Evolutionary conservation across 2,329 filamentous ascomycete species (phyloP), one percentile per base, ranked within the genome.

Genomic region (Apiospora kogelbergensis): DNA sequence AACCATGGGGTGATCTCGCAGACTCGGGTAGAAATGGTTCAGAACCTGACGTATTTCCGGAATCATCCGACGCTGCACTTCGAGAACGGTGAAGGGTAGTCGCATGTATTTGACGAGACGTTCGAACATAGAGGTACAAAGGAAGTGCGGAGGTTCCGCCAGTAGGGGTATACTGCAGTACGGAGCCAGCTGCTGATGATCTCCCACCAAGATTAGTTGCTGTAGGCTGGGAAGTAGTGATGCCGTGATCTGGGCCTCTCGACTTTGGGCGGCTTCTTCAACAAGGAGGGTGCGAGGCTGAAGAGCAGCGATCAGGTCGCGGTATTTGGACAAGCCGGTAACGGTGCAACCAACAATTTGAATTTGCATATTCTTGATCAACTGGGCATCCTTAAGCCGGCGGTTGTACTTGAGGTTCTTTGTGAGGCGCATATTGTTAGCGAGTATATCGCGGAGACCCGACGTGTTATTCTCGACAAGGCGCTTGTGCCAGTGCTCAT

Each of bases 261-360:
- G 85, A 0, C 91, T 92, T 76, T 97, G 93, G 0, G 93, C 93
- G 0, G 92, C 91, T 80, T 96, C 91, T 81, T 96, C 92, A 65
- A 97, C 90, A 45, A 97, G 80, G 17, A 95, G 84, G 3, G 93
- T 84, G 30, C 84, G 88, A 0, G 93, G 92, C 37, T 86, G 83
- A 5, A 95, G 76, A 1, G 88, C 87, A 0, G 89, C 84, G 26
- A 97, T 82, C 2, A 95, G 82, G 0, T 86, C 88, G 3, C 93
- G 89, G 71, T 96, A 95, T 73, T 97, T 97, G 78, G 90, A 91
- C 10, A 97, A 77, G 0, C 93, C 93, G 0, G 94, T 97, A 0
- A 92, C 94, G 0, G 94, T 97, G 66, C 87, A 87, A 42, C 87
- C 86, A 3, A 95, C 80, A 30, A 93, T 83, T 26, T 86, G 80